Base-by-base conservation (phyloP, 2,329 filamentous ascomycete genomes). In the Alternaria consortialis region DNA sequence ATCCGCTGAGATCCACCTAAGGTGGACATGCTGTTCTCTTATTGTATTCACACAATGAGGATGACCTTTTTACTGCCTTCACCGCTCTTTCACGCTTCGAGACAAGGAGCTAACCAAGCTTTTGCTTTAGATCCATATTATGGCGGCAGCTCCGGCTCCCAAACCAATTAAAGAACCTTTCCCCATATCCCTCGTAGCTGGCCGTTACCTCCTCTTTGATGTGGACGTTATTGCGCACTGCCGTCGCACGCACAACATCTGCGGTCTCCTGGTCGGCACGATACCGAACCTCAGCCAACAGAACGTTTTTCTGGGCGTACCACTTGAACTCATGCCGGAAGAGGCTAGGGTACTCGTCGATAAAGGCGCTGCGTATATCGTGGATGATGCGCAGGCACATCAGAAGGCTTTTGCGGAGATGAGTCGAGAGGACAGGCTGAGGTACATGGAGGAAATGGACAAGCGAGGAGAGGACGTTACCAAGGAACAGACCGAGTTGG, bases 271-370 rank as follows among this genome's bases (percentile, higher is more conserved):
- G 56, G 89, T 92, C 61, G 95, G 95, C 58, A 94, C 92, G 7
- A 88, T 97, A 31, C 94, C 95, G 2, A 94, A 98, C 80, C 90
- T 93, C 58, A 93, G 94, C 6, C 94, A 96, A 70, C 95, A 99
- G 80, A 98, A 97, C 80, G 87, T 97, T 59, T 98, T 98, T 76
- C 86, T 94, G 60, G 92, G 94, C 46, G 82, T 98, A 51, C 95
- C 95, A 3, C 82, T 98, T 27, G 91, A 97, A 82, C 84, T 99
- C 44, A 92, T 95, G 83, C 90, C 92, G 2, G 95, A 98, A 80
- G 95, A 99, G 82, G 94, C 90, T 4, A 86, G 89, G 65, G 81
- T 95, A 55, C 85, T 99, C 29, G 88, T 97, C 60, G 90, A 93
- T 68, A 90, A 90, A 69, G 88, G 87, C 60, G 87, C 88, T 69